Conservation (phyloP, 2,329 filamentous ascomycete genomes). For the Aspergillus spinulosporus region DNA sequence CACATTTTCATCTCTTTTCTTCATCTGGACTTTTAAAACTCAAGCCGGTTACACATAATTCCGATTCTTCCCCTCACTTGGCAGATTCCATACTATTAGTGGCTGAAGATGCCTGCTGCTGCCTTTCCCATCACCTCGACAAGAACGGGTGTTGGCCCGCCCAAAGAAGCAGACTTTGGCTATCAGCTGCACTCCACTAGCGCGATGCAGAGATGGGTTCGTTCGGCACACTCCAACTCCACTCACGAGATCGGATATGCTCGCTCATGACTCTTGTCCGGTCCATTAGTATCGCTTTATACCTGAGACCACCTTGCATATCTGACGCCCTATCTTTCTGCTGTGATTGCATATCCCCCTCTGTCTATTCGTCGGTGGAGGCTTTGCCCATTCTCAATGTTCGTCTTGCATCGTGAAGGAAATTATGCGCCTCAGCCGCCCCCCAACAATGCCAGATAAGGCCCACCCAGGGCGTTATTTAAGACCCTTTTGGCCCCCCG, state of each 20-base stretch:
- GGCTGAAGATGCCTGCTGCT: neutral
- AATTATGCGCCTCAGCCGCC: slow-evolving; percentile 3
- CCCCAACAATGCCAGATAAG: slow-evolving; percentile 9
- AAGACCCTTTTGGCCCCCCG: neutral
- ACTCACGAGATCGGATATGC: neutral
- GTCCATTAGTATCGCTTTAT: neutral
- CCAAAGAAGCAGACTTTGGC: neutral
- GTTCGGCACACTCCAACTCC: neutral
- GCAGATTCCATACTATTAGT: neutral
- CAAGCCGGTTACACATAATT: neutral
- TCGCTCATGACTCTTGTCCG: neutral
- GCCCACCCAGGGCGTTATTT: neutral
- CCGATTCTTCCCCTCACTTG: neutral
- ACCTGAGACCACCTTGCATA: neutral
- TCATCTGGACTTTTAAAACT: neutral
- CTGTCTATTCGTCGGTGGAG: slow-evolving; percentile 7
- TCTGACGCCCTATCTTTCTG: neutral
- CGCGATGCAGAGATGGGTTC: slow-evolving; percentile 4
- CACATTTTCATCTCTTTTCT: neutral
- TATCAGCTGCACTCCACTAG: slow-evolving; percentile 5
- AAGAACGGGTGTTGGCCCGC: neutral
- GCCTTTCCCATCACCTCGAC: neutral
- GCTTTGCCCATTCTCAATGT: neutral
- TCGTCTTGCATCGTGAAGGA: neutral
- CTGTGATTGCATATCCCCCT: slow-evolving; percentile 1